phyloP scores from a whole-genome alignment of 768 basidiomycete species.

The Multifurca ochricompacta region DNA sequence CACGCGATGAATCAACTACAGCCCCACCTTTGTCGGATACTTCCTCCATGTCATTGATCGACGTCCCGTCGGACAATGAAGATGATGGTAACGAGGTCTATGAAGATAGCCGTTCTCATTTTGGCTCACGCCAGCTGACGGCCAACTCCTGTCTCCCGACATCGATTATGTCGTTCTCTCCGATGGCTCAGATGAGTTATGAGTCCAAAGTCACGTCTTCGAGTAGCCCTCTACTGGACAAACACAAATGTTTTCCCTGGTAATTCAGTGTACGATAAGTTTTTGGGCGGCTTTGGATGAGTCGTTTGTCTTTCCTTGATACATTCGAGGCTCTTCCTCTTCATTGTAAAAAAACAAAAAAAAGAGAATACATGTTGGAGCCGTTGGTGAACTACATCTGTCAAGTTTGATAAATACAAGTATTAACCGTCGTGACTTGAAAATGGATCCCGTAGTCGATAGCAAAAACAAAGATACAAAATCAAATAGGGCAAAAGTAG shows the following conservation, averaged over 20 bases:
- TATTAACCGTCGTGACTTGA: background rate
- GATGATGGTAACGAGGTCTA: slow-evolving; percentile 49
- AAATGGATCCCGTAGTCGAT: background rate
- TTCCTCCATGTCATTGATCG: slow-evolving; percentile 53
- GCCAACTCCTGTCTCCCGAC: slow-evolving; percentile 21
- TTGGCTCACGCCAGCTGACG: slow-evolving; percentile 25
- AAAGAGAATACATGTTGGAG: background rate
- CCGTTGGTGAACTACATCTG: slow-evolving; percentile 1
- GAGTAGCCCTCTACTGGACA: background rate
- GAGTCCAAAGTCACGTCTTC: background rate
- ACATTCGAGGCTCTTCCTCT: background rate
- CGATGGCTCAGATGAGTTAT: slow-evolving; percentile 50
- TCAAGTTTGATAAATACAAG: background rate
- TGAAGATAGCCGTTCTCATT: slow-evolving; percentile 46
- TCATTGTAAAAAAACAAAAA: no score
- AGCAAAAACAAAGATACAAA: background rate
- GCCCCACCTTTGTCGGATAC: slow-evolving; percentile 26
- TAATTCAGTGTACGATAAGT: slow-evolving; percentile 3
- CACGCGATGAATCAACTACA: slow-evolving; percentile 22
- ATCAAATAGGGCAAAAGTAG: background rate
- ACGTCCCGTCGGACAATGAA: slow-evolving; percentile 43
- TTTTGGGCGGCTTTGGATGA: no score
- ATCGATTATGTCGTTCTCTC: slow-evolving; percentile 69
- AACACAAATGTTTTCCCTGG: background rate
- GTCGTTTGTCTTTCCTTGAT: background rate